A percentile compares a stretch with the other conserved stretches of the same genome.
These are phyloP conservation scores for Apiospora sp. DNA, from an alignment of 2,329 filamentous ascomycete genomes.

Conservation along the genomic window DNA sequence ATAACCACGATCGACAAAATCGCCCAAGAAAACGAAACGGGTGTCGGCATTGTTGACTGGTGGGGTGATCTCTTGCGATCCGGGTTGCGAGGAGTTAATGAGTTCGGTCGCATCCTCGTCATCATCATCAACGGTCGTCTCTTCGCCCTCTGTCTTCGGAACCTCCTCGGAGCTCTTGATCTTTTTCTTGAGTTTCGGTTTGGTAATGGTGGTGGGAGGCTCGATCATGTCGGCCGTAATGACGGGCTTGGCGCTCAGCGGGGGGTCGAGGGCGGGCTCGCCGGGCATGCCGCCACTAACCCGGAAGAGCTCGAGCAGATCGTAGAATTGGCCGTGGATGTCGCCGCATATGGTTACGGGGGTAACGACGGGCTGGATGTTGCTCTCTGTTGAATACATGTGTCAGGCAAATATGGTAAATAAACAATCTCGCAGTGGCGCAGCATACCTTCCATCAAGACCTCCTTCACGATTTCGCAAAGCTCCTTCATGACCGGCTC, in stretches of 20 bases:
- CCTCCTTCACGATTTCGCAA: slow-evolving; percentile 98
- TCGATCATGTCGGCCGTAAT: slow-evolving; percentile 94
- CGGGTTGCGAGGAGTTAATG: slow-evolving; percentile 44
- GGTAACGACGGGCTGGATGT: slow-evolving; percentile 96
- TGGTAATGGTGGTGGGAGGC: slow-evolving; percentile 86
- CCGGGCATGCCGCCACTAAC: slow-evolving; percentile 97
- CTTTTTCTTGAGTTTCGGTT: slow-evolving; percentile 87
- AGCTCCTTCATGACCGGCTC: slow-evolving; percentile 98
- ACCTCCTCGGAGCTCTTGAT: slow-evolving; percentile 62
- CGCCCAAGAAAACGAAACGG: slow-evolving; percentile 73
- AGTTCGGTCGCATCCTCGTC: slow-evolving; percentile 53
- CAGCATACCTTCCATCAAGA: slow-evolving; percentile 89
- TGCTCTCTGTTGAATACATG: slow-evolving; percentile 75
- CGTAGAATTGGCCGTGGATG: slow-evolving; percentile 99
- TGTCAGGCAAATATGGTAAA: background rate
- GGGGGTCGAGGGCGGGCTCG: slow-evolving; percentile 74
- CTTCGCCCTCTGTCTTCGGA: slow-evolving; percentile 47
- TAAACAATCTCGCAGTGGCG: background rate
- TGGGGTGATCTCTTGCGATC: slow-evolving; percentile 33
- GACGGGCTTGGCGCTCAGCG: slow-evolving; percentile 73
- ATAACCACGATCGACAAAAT: slow-evolving; percentile 97
- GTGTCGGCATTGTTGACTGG: slow-evolving; percentile 53
- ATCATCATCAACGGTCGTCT: slow-evolving; percentile 49
- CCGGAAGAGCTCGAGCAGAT: slow-evolving; percentile 94
- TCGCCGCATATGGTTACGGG: slow-evolving; percentile 98